A percentile compares a stretch with the other conserved stretches of the same genome.
phyloP scores from a whole-genome alignment of 2,329 filamentous ascomycete species.

The Nakataea oryzae region DNA sequence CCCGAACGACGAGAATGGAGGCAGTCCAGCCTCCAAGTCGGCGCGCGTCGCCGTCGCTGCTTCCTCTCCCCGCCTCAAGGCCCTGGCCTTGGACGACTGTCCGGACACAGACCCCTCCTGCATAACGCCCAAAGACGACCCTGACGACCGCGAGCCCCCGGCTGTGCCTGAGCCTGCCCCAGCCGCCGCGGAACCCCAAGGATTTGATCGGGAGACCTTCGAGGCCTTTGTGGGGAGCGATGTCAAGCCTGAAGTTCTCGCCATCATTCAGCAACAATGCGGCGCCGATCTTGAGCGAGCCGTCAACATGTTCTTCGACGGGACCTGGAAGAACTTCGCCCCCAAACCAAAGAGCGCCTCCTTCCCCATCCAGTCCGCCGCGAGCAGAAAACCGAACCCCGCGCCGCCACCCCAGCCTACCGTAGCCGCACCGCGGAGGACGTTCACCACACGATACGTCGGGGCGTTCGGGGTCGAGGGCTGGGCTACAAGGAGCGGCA shows the following conservation, averaged over 20 bases:
- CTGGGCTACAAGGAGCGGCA: slow-evolving; percentile 83
- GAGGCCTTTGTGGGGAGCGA: slow-evolving; percentile 50
- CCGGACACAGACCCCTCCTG: slow-evolving; percentile 16
- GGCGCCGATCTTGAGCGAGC: slow-evolving; percentile 49
- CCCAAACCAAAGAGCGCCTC: slow-evolving; percentile 13
- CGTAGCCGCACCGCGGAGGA: background rate
- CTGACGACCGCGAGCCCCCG: slow-evolving; percentile 11
- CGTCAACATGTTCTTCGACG: slow-evolving; percentile 61
- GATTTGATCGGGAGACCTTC: slow-evolving; percentile 47
- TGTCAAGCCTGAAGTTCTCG: slow-evolving; percentile 35
- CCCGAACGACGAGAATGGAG: background rate
- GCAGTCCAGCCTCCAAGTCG: background rate
- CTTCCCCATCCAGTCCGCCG: background rate
- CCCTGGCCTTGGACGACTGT: background rate
- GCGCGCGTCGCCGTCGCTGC: background rate
- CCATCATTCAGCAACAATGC: slow-evolving; percentile 41
- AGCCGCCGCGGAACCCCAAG: background rate
- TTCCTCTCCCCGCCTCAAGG: background rate
- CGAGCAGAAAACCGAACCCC: background rate
- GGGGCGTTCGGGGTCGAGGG: slow-evolving; percentile 86
- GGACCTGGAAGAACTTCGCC: slow-evolving; percentile 48
- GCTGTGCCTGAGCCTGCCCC: background rate
- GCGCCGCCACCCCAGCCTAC: background rate
- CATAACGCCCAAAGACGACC: slow-evolving; percentile 33
- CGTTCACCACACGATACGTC: slow-evolving; percentile 52